Base-by-base conservation (phyloP, 2,329 filamentous ascomycete genomes). In the Geosmithia flava region DNA sequence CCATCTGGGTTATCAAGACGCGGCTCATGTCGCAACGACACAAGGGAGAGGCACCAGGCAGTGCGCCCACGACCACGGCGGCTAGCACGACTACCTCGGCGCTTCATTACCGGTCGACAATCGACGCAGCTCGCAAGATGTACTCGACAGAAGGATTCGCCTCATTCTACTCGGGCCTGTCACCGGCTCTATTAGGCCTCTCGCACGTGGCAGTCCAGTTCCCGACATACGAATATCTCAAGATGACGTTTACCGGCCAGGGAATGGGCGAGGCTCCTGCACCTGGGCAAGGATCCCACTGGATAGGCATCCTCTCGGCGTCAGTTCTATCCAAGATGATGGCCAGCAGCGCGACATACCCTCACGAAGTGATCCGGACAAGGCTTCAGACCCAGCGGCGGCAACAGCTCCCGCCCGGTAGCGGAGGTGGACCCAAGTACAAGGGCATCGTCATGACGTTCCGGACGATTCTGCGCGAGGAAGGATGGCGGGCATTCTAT, bases 1-100 rank as follows among this genome's bases (percentile, higher is more conserved):
- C 93, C 1, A 98, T 98, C 52, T 98, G 93, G 93, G 93, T 98
- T 39, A 95, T 98, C 70, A 98, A 98, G 68, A 98, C 93, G 45
- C 78, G 93, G 55, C 78, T 98, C 56, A 97, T 97, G 93, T 95
- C 93, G 39, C 93, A 97, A 69, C 85, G 81, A 76, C 53, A 73
- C 67, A 54, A 33, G 33, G 11, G 15, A 7, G 33, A 37, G 3
- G 3, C 6, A 11, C 33, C 33, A 11, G 33, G 33, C 33, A 13
- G 11, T 11, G 3, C 33, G 33, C 33, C 33, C 10, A 11, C 15
- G 10, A 37, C 33, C 33, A 37, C 5, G 33, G 11, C 33, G 33
- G 33, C 23, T 7, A 37, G 33, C 33, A 7, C 68, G 75, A 47
- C 74, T 75, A 27, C 68, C 67, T 11, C 68, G 79, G 47, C 75